A percentile compares a stretch with the other conserved stretches of the same genome.
Evolutionary conservation across 2,329 filamentous ascomycete genomes (phyloP).

Genomic region (Microcera coccophila): DNA sequence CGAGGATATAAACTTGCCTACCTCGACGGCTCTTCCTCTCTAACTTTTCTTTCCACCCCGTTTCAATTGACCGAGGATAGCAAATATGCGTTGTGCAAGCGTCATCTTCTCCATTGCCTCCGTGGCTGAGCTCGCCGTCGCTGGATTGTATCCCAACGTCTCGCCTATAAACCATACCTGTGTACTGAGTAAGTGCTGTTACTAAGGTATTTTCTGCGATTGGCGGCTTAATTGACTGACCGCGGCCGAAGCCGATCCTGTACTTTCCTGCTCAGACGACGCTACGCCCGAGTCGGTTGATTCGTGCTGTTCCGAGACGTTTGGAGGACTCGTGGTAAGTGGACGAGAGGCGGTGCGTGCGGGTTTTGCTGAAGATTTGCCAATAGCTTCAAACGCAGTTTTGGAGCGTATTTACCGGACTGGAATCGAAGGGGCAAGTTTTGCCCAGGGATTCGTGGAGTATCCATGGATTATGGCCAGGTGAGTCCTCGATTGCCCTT

Average conservation of each 20-base stretch:
- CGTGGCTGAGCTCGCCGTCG: slow-evolving; percentile 30
- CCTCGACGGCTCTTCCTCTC: too few relatives aligned
- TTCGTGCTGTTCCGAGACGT: slow-evolving; percentile 63
- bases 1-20: too few relatives aligned
- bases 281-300: slow-evolving; percentile 48
- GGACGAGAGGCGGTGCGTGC: background rate
- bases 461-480: slow-evolving; percentile 57
- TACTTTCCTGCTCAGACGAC: slow-evolving; percentile 47
- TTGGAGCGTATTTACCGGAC: slow-evolving; percentile 62
- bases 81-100: slow-evolving; percentile 26
- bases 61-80: background rate
- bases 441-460: slow-evolving; percentile 56
- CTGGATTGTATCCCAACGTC: slow-evolving; percentile 41
- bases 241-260: slow-evolving; percentile 12
- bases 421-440: slow-evolving; percentile 54
- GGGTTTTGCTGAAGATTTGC: background rate
- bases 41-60: background rate
- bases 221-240: background rate
- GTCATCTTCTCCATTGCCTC: slow-evolving; percentile 22
- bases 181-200: slow-evolving; percentile 37
- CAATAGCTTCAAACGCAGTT: slow-evolving; percentile 55
- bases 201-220: background rate
- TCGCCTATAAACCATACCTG: slow-evolving; percentile 56
- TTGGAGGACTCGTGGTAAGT: slow-evolving; percentile 53
- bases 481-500: slow-evolving; percentile 18